Conservation (phyloP, 2,329 filamentous ascomycete genomes). For the Ophiostoma montium region DNA sequence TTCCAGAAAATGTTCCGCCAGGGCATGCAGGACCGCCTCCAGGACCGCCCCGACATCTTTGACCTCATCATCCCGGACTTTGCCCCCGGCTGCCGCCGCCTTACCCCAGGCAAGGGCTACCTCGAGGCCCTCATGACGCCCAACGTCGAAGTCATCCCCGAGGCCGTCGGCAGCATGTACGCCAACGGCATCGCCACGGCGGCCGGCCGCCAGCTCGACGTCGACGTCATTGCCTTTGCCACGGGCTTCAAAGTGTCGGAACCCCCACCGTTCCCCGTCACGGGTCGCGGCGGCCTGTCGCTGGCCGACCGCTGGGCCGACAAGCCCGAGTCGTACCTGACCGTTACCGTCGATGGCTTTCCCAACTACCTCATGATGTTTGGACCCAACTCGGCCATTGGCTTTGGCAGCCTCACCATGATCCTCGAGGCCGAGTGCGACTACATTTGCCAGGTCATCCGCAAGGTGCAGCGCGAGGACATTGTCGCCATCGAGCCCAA, state of each 20-base stretch:
- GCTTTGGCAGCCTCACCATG: slow-evolving; percentile 30
- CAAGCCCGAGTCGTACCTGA: slow-evolving; percentile 29
- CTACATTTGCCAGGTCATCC: slow-evolving; percentile 30
- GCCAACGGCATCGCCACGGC: slow-evolving; percentile 21
- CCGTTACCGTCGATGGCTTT: slow-evolving; percentile 30
- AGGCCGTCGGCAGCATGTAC: slow-evolving; percentile 22
- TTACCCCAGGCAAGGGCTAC: slow-evolving; percentile 32
- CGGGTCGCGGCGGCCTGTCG: slow-evolving; percentile 23
- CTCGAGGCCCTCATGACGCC: slow-evolving; percentile 27
- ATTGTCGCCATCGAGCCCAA: slow-evolving; percentile 30
- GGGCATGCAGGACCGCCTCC: slow-evolving; percentile 27
- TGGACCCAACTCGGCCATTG: slow-evolving; percentile 34
- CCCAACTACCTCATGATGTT: slow-evolving; percentile 36
- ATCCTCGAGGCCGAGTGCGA: slow-evolving; percentile 35
- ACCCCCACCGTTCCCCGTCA: slow-evolving; percentile 27
- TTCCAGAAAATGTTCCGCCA: slow-evolving; percentile 20
- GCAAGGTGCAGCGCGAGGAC: slow-evolving; percentile 33
- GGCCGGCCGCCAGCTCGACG: slow-evolving; percentile 6
- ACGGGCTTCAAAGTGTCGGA: slow-evolving; percentile 29
- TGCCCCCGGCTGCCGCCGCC: slow-evolving; percentile 29
- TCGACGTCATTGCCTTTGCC: slow-evolving; percentile 34
- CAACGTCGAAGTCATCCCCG: slow-evolving; percentile 27
- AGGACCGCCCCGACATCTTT: slow-evolving; percentile 29
- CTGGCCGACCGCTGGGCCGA: slow-evolving; percentile 26
- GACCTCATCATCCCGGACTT: slow-evolving; percentile 29